Conservation (phyloP, 1,139 yeast genomes). For the Oligophagozyma castellii region DNA sequence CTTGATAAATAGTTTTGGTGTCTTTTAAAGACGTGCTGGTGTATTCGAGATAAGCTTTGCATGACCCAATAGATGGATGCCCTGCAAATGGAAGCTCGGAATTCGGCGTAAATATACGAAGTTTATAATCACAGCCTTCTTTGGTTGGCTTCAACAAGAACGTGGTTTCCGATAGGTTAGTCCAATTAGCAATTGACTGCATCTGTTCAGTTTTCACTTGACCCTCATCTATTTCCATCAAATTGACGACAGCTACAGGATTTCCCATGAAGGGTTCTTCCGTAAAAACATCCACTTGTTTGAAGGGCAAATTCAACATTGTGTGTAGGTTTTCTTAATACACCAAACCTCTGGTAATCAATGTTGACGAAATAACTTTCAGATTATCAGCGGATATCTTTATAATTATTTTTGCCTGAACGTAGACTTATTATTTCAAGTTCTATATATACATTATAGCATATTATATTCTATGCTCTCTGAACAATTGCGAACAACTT, state of each 20-base stretch:
- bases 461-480: no score
- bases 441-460: no score
- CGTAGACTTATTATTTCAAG: no score
- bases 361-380: no score
- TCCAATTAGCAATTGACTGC: slow-evolving; percentile 39
- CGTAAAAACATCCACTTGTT: slow-evolving; percentile 42
- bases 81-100: slow-evolving; percentile 46
- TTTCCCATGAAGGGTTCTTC: slow-evolving; percentile 32
- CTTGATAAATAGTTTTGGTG: slow-evolving; percentile 27
- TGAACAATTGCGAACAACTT: no score
- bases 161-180: slow-evolving; percentile 43
- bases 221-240: slow-evolving; percentile 9
- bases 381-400: no score
- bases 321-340: no score
- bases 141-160: slow-evolving; percentile 31
- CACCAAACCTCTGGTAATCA: no score
- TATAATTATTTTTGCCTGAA: no score
- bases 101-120: slow-evolving; percentile 35
- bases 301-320: slow-evolving; percentile 21
- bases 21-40: slow-evolving; percentile 11
- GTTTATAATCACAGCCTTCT: slow-evolving; percentile 30
- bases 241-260: slow-evolving; percentile 37
- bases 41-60: slow-evolving; percentile 30
- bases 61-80: slow-evolving; percentile 44
- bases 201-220: slow-evolving; percentile 26